phyloP scores from a whole-genome alignment of 139 green algal species.

The Coccomyxa sp. region DNA sequence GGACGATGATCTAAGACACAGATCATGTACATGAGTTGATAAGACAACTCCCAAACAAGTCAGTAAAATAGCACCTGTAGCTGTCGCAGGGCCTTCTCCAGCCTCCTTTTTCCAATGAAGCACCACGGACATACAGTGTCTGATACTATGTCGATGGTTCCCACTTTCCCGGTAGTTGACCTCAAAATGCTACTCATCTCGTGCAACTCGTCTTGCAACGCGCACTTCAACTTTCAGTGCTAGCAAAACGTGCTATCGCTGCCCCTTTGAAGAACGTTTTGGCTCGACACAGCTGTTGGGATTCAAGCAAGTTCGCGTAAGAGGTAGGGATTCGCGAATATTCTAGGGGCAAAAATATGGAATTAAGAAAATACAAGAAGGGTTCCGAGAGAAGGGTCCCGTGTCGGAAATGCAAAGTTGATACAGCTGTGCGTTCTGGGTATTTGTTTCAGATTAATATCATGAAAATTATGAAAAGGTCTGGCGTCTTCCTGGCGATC shows the following conservation, averaged over 20 bases:
- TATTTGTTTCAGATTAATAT: too few relatives aligned
- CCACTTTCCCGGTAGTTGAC: neutral
- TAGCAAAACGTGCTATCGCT: neutral
- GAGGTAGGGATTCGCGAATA: too few relatives aligned
- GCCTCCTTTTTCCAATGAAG: slow-evolving; percentile 56
- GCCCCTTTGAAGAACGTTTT: too few relatives aligned
- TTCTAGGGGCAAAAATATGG: too few relatives aligned
- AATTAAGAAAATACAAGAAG: too few relatives aligned
- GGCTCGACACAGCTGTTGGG: too few relatives aligned
- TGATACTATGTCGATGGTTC: slow-evolving; percentile 37
- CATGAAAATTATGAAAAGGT: too few relatives aligned
- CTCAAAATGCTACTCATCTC: neutral
- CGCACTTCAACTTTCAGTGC: neutral
- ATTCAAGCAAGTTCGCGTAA: too few relatives aligned
- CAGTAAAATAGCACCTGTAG: neutral
- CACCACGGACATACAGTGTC: slow-evolving; percentile 65
- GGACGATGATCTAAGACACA: neutral
- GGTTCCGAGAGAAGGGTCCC: too few relatives aligned
- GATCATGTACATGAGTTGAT: neutral
- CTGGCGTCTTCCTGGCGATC: too few relatives aligned
- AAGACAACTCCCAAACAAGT: neutral
- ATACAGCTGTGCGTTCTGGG: too few relatives aligned
- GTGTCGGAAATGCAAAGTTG: too few relatives aligned
- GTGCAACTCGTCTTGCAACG: neutral
- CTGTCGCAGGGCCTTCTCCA: slow-evolving; percentile 45